phyloP scores from a whole-genome alignment of 495 filamentous ascomycete genomes.

The Daldinia decipiens region DNA sequence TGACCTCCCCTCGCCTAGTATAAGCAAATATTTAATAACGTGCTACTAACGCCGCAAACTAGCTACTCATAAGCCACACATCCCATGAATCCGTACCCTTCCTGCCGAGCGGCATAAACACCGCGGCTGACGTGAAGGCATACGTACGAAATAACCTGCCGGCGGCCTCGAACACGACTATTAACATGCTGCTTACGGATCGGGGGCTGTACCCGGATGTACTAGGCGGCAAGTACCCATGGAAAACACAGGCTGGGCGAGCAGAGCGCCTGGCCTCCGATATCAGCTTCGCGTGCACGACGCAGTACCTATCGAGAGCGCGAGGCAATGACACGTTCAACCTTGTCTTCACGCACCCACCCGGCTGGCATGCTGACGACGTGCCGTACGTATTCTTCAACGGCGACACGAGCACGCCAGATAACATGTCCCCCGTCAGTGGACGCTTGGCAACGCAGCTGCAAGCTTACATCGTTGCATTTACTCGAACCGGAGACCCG shows the following conservation, averaged over 20 bases:
- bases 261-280: slow-evolving; percentile 51
- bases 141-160: slow-evolving; percentile 30
- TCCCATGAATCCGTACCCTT: slow-evolving; percentile 45
- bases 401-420: slow-evolving; percentile 47
- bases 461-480: slow-evolving; percentile 70
- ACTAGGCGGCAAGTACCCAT: slow-evolving; percentile 55
- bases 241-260: slow-evolving; percentile 53
- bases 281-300: slow-evolving; percentile 61
- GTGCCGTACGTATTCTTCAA: slow-evolving; percentile 66
- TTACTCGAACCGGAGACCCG: slow-evolving; percentile 54
- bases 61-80: slow-evolving; percentile 35
- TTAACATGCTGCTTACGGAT: slow-evolving; percentile 32
- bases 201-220: slow-evolving; percentile 52
- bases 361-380: slow-evolving; percentile 65
- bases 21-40: slow-evolving; percentile 48
- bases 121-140: slow-evolving; percentile 49
- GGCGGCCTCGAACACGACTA: slow-evolving; percentile 11
- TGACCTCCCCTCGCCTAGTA: slow-evolving; percentile 10
- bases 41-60: slow-evolving; percentile 21
- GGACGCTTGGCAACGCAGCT: slow-evolving; percentile 61
- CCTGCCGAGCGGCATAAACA: slow-evolving; percentile 45
- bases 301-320: slow-evolving; percentile 55
- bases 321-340: slow-evolving; percentile 64
- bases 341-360: slow-evolving; percentile 70
- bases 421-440: slow-evolving; percentile 46